Conservation (phyloP, 192 early-diverging fungal species). For the Backusella tarrabulga region DNA sequence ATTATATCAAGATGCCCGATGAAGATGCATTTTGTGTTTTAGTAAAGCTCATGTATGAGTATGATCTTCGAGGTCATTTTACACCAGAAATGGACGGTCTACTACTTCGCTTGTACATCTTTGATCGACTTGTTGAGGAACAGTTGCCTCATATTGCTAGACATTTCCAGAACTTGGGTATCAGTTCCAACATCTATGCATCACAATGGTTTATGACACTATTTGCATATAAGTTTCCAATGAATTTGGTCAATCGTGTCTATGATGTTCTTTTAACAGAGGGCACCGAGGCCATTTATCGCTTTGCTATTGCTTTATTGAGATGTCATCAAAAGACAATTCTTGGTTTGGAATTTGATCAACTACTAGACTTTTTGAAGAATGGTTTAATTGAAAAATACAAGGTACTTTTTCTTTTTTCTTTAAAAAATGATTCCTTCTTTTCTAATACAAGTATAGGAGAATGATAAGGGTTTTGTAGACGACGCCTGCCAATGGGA, state of each 20-base stretch:
- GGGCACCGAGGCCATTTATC: slow-evolving; percentile 82
- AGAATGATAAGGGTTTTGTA: slow-evolving; percentile 73
- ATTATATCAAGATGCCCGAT: slow-evolving; percentile 80
- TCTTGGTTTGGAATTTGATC: slow-evolving; percentile 82
- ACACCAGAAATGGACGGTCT: slow-evolving; percentile 91
- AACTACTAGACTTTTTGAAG: slow-evolving; percentile 88
- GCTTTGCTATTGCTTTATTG: slow-evolving; percentile 86
- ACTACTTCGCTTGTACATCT: slow-evolving; percentile 85
- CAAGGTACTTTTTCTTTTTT: slow-evolving; percentile 41
- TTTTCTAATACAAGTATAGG: slow-evolving; percentile 27
- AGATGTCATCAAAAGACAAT: slow-evolving; percentile 78
- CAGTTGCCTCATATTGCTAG: slow-evolving; percentile 72
- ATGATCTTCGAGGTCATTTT: slow-evolving; percentile 88
- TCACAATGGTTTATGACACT: slow-evolving; percentile 99
- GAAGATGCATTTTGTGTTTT: slow-evolving; percentile 95
- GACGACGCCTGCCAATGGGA: slow-evolving; percentile 75
- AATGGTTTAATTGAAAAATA: slow-evolving; percentile 89
- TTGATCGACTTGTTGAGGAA: slow-evolving; percentile 84
- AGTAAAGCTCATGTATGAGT: slow-evolving; percentile 85
- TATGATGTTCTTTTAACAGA: slow-evolving; percentile 97
- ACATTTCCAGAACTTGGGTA: slow-evolving; percentile 82
- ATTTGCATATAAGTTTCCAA: slow-evolving; percentile 97
- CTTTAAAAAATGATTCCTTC: not conserved
- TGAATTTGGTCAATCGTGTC: slow-evolving; percentile 86
- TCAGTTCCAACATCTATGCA: slow-evolving; percentile 93